Percentiles rank a stretch among this genome's conserved stretches.
These are phyloP conservation scores for Chalciporus chontae DNA, from an alignment of 768 basidiomycete genomes.

Conservation along the genomic window DNA sequence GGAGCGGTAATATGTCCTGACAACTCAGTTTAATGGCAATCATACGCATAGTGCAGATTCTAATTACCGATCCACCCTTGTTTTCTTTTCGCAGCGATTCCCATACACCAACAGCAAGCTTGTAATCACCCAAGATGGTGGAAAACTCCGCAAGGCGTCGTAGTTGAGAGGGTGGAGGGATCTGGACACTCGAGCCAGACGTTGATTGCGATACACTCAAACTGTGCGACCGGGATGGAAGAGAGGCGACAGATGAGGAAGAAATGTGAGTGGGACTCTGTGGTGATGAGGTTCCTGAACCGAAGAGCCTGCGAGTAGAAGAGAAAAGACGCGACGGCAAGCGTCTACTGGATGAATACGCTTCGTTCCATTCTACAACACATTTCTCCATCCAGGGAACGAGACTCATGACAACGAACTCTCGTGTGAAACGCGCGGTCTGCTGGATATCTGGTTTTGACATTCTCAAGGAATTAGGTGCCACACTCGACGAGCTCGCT, in stretches of 20 bases:
- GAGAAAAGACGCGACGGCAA: conserved; percentile 85
- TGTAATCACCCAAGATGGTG: conserved; percentile 87
- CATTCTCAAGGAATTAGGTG: conserved; percentile 44
- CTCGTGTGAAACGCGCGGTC: conserved; percentile 75
- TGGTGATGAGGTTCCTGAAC: conserved; percentile 53
- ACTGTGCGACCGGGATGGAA: conserved; percentile 37
- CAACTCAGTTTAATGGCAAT: conserved; percentile 8
- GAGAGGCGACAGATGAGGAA: conserved; percentile 37
- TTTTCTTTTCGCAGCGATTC: conserved; percentile 83
- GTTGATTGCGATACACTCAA: conserved; percentile 33
- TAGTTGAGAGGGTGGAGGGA: conserved; percentile 58
- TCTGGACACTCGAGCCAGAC: conserved; percentile 11
- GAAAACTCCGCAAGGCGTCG: conserved; percentile 95
- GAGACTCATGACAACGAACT: conserved; percentile 85
- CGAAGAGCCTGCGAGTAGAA: conserved; percentile 81
- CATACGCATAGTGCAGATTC: conserved; percentile 1
- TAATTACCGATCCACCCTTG: conserved; percentile 75
- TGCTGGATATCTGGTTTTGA: conserved; percentile 71
- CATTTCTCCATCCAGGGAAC: conserved; percentile 97
- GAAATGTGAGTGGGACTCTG: conserved; percentile 36
- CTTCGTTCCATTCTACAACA: conserved; percentile 92
- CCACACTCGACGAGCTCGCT: background rate
- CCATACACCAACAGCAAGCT: conserved; percentile 80
- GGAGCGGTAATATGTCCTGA: conserved; percentile 79
- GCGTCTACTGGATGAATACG: conserved; percentile 70